These are phyloP conservation scores for Herpetospermum pedunculosum DNA, from an alignment of 306 rosid species.

Conservation along the genomic window DNA sequence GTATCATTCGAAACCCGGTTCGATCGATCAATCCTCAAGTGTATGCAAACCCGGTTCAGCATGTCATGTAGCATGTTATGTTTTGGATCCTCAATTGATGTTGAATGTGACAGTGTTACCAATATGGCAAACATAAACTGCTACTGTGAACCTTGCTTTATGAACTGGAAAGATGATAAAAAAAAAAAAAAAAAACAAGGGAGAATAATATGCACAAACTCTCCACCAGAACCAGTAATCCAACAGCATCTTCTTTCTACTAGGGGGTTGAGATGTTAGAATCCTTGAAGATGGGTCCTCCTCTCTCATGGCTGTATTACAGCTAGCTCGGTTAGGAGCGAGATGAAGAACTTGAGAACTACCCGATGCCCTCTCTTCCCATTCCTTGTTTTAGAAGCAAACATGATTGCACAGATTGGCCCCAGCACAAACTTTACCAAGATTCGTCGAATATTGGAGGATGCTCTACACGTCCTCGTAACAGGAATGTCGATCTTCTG, in stretches of 20 bases:
- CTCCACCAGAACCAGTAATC: background rate
- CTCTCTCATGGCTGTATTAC: constrained; percentile 5
- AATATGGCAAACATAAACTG: background rate
- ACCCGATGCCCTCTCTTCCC: background rate
- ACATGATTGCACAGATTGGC: constrained; percentile 8
- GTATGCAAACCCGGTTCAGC: background rate
- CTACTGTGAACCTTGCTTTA: background rate
- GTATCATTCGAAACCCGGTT: background rate
- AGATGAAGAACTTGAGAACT: constrained; percentile 8
- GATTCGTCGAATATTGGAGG: background rate
- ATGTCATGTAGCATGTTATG: background rate
- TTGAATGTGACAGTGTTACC: background rate
- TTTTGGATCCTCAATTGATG: background rate
- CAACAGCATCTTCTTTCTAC: background rate
- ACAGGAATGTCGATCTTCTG: background rate
- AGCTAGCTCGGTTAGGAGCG: constrained; percentile 11
- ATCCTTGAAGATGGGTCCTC: constrained; percentile 17
- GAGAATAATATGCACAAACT: background rate
- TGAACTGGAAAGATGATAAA: background rate
- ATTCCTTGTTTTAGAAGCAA: constrained; percentile 15
- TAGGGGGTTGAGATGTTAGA: background rate
- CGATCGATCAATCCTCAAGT: background rate
- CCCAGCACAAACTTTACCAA: background rate
- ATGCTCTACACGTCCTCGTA: background rate
- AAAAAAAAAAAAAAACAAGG: background rate